phyloP scores from a whole-genome alignment of 2,329 filamentous ascomycete species.

The Metarhizium album region DNA sequence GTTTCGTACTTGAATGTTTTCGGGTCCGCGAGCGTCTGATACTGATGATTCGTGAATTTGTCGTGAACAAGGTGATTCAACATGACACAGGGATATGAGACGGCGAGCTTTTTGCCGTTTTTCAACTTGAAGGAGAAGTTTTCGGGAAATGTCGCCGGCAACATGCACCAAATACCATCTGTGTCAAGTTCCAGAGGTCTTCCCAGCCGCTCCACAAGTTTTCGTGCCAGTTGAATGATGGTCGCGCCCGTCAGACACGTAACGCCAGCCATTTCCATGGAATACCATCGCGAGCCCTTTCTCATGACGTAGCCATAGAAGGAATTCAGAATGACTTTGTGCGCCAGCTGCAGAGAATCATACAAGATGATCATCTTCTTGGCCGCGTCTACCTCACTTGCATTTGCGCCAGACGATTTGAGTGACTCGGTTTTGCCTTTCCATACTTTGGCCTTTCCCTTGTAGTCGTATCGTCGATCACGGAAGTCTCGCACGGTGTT shows the following conservation, averaged over 20 bases:
- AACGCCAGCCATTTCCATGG: conserved; percentile 97
- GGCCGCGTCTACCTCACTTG: conserved; percentile 74
- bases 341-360: conserved; percentile 89
- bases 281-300: conserved; percentile 98
- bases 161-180: conserved; percentile 99
- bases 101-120: conserved; percentile 90
- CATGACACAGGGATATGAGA: conserved; percentile 98
- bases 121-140: conserved; percentile 92
- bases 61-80: conserved; percentile 94
- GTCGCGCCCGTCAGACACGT: conserved; percentile 92
- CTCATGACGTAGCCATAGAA: conserved; percentile 99
- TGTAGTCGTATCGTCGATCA: conserved; percentile 96
- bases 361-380: conserved; percentile 99
- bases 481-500: conserved; percentile 92
- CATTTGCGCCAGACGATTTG: conserved; percentile 68
- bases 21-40: conserved; percentile 77
- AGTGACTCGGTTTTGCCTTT: conserved; percentile 88
- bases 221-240: conserved; percentile 93
- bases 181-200: conserved; percentile 91
- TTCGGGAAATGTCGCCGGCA: conserved; percentile 90
- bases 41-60: conserved; percentile 94
- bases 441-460: conserved; percentile 96
- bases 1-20: conserved; percentile 85
- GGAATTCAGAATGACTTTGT: conserved; percentile 98
- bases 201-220: conserved; percentile 86